A percentile compares a stretch with the other conserved stretches of the same genome.
Evolutionary conservation across 352 stramenopile genomes (phyloP).

Genomic region (Thraustochytrium sp.): DNA sequence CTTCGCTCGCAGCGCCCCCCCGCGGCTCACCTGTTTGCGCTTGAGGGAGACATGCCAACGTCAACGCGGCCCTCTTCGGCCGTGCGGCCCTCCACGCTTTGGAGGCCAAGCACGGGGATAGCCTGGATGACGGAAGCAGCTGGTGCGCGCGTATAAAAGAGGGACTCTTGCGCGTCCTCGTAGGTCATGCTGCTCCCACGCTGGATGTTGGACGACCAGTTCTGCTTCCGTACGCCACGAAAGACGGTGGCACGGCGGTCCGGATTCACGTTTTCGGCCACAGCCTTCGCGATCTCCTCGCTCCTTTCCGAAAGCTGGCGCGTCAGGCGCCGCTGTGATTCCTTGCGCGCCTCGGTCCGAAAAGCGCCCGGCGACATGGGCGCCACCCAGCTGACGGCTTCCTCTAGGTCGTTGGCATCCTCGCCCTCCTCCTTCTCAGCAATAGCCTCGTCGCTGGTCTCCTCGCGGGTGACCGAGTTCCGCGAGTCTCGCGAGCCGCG

Average conservation of each 20-base stretch:
- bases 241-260: neutral
- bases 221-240: neutral
- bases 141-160: neutral
- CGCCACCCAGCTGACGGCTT: neutral
- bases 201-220: neutral
- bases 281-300: neutral
- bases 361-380: neutral
- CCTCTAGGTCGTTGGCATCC: neutral
- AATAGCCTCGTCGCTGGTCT: too few relatives aligned
- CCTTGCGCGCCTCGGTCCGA: neutral
- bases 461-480: too few relatives aligned
- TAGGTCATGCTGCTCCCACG: slow-evolving; percentile 24
- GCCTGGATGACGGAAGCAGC: neutral
- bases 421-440: neutral
- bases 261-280: neutral
- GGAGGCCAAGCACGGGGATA: neutral
- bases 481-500: too few relatives aligned
- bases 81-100: neutral
- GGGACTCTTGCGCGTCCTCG: slow-evolving; percentile 16
- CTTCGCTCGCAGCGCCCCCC: too few relatives aligned
- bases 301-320: neutral
- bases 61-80: neutral
- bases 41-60: too few relatives aligned
- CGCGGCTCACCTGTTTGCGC: too few relatives aligned
- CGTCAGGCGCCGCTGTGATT: neutral